Conservation (phyloP, 2,329 filamentous ascomycete genomes). For the Periglandula ipomoeae region DNA sequence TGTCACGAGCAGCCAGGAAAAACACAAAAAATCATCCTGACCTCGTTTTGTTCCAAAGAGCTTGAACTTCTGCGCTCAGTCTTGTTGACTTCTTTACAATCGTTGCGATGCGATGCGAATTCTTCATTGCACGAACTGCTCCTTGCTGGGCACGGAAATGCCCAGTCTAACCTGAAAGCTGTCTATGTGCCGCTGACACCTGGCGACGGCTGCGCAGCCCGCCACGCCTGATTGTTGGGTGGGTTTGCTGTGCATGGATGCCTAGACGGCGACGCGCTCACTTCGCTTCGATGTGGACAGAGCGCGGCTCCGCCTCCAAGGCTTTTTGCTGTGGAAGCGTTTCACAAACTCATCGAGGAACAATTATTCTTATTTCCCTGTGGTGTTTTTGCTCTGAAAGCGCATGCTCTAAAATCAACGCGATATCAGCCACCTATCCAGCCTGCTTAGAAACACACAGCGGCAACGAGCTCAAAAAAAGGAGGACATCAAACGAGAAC, state of each 20-base stretch:
- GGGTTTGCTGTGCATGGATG: slow-evolving; percentile 6
- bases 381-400: neutral
- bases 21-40: too few species aligned
- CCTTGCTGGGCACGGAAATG: too few species aligned
- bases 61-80: too few species aligned
- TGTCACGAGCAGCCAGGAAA: too few species aligned
- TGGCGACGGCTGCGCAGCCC: neutral
- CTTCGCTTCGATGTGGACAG: slow-evolving; percentile 2
- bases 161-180: slow-evolving; percentile 4
- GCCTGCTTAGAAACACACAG: neutral
- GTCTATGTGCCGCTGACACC: slow-evolving; percentile 2
- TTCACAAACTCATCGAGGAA: slow-evolving; percentile 1
- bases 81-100: too few species aligned
- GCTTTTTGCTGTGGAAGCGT: slow-evolving; percentile 2
- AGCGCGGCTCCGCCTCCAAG: neutral
- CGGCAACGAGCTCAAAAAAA: too few species aligned
- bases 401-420: neutral
- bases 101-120: too few species aligned
- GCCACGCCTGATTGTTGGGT: neutral
- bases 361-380: neutral
- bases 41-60: too few species aligned
- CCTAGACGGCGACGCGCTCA: neutral
- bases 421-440: neutral
- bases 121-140: too few species aligned
- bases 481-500: too few species aligned